phyloP scores from a whole-genome alignment of 768 basidiomycete species.

The Trametes cingulata region DNA sequence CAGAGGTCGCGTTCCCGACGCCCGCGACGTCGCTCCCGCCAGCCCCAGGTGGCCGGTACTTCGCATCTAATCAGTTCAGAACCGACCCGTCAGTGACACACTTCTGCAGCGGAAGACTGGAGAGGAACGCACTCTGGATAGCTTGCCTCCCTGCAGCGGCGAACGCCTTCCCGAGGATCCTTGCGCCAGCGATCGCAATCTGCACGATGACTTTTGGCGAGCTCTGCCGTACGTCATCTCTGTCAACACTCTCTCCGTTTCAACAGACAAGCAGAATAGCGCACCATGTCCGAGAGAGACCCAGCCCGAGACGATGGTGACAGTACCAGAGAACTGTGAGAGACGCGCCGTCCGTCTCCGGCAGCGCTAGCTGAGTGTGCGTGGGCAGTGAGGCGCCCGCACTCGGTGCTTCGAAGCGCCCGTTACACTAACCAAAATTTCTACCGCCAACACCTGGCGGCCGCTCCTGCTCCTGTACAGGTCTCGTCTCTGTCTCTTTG shows the following conservation, averaged over 20 bases:
- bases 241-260: background rate
- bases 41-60: conserved; percentile 70
- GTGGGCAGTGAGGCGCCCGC: conserved; percentile 2
- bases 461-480: background rate
- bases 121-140: conserved; percentile 71
- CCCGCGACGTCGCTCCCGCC: conserved; percentile 72
- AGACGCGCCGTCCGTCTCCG: conserved; percentile 10
- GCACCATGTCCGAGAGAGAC: conserved; percentile 20
- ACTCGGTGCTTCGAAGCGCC: background rate
- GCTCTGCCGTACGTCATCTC: conserved; percentile 48
- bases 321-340: conserved; percentile 18
- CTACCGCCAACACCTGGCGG: conserved; percentile 11
- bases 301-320: conserved; percentile 17
- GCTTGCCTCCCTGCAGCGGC: conserved; percentile 90
- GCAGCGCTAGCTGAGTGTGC: background rate
- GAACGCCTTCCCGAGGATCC: conserved; percentile 90
- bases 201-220: conserved; percentile 79
- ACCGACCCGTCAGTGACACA: background rate
- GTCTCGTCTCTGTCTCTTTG: background rate
- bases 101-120: no score
- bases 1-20: conserved; percentile 70
- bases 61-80: conserved; percentile 62
- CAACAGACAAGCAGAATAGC: conserved; percentile 7
- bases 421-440: conserved; percentile 21
- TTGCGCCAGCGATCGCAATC: conserved; percentile 72